Conservation (phyloP, 2,329 filamentous ascomycete genomes). For the Aspergillus fumigatus region DNA sequence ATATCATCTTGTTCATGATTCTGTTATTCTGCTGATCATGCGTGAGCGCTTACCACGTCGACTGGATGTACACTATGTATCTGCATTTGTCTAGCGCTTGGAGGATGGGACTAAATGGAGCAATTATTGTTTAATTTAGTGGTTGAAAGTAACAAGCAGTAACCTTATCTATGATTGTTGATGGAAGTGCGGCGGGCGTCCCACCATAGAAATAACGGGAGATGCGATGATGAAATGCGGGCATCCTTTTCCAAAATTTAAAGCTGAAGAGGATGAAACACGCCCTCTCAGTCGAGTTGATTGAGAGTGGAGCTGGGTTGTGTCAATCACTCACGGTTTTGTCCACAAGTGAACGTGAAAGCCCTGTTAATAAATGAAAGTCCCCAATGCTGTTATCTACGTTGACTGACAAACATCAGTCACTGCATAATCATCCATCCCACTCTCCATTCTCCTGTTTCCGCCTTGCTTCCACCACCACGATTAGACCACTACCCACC, state of each 20-base stretch:
- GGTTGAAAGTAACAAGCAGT: not conserved
- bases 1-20: not conserved
- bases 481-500: not conserved
- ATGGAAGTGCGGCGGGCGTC: not conserved
- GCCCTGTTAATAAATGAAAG: not conserved
- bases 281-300: not conserved
- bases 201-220: not conserved
- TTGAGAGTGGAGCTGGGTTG: not conserved
- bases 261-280: not conserved
- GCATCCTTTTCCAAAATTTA: not conserved
- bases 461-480: not conserved
- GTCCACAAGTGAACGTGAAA: not conserved
- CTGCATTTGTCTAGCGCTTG: not conserved
- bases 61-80: not conserved
- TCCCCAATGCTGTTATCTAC: not conserved
- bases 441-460: not conserved
- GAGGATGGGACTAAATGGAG: not conserved
- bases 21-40: not conserved
- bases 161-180: too few relatives aligned
- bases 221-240: not conserved
- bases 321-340: not conserved
- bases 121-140: not conserved
- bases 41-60: not conserved
- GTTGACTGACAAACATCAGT: constrained; percentile 1
- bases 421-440: not conserved